phyloP scores from a whole-genome alignment of 2,329 filamentous ascomycete genomes.

The Aspergillus carbonarius region DNA sequence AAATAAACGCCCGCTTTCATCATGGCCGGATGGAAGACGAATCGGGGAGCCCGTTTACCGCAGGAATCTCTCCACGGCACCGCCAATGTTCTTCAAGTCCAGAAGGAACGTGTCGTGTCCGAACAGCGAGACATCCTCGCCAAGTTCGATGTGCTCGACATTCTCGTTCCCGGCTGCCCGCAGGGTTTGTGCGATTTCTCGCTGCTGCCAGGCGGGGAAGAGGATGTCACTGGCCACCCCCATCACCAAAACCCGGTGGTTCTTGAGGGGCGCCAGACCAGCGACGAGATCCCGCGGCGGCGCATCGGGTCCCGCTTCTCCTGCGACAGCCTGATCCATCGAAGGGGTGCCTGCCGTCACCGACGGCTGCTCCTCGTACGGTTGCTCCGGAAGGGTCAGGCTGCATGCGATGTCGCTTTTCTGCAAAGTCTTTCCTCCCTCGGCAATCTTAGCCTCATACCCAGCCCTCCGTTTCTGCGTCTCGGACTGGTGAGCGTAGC shows the following conservation, averaged over 20 bases:
- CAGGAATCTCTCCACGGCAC: conserved; percentile 76
- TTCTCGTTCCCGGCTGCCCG: conserved; percentile 72
- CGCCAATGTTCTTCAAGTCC: conserved; percentile 88
- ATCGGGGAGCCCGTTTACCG: conserved; percentile 46
- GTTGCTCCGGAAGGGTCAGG: conserved; percentile 75
- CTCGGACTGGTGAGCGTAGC: conserved; percentile 65
- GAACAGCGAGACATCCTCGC: conserved; percentile 90
- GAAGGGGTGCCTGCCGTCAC: conserved; percentile 41
- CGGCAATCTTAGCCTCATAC: conserved; percentile 59
- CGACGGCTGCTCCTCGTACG: conserved; percentile 82
- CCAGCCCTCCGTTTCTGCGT: conserved; percentile 62
- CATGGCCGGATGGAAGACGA: not conserved
- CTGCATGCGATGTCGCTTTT: conserved; percentile 62
- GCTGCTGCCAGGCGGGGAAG: conserved; percentile 97
- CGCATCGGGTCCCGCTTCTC: conserved; percentile 30
- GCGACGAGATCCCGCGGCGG: conserved; percentile 77
- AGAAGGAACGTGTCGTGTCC: conserved; percentile 95
- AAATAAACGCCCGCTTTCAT: not conserved
- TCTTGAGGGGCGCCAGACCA: conserved; percentile 68
- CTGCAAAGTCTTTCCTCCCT: conserved; percentile 37
- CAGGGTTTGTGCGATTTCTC: conserved; percentile 85
- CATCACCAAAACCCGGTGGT: conserved; percentile 82
- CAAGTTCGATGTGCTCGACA: conserved; percentile 86
- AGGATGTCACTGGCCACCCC: conserved; percentile 94
- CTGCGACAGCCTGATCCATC: conserved; percentile 30